phyloP scores from a whole-genome alignment of 257 asterid species.

The Primulina eburnea region DNA sequence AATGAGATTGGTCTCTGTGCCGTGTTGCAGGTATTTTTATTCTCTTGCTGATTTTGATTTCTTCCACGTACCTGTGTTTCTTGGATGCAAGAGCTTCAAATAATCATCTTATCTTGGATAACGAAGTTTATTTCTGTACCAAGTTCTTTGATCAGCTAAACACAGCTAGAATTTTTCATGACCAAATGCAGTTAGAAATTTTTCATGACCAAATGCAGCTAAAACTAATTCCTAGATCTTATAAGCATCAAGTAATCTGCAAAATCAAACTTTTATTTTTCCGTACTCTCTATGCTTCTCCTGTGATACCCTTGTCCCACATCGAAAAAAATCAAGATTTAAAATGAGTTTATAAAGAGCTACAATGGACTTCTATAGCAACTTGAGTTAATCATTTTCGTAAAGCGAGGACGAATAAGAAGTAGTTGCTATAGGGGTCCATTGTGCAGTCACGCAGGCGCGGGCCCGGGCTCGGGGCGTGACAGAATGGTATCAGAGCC shows the following conservation, averaged over 20 bases:
- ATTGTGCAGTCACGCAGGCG: too few relatives aligned
- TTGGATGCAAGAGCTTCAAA: slow-evolving; percentile 11
- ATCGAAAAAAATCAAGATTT: too few relatives aligned
- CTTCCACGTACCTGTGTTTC: slow-evolving; percentile 11
- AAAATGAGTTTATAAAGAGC: too few relatives aligned
- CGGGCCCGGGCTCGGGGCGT: too few relatives aligned
- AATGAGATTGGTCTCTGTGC: slow-evolving; percentile 67
- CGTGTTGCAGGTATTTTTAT: slow-evolving; percentile 65
- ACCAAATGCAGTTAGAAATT: background rate
- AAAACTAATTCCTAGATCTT: background rate
- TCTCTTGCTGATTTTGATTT: slow-evolving; percentile 38
- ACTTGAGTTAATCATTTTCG: too few relatives aligned
- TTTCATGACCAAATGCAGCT: background rate
- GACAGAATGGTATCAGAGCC: too few relatives aligned
- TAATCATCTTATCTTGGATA: slow-evolving; percentile 9
- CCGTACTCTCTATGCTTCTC: slow-evolving; percentile 5
- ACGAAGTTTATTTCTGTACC: background rate
- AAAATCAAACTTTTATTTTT: background rate
- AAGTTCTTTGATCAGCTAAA: background rate
- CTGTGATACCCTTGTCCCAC: too few relatives aligned
- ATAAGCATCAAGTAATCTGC: background rate
- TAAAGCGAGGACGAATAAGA: too few relatives aligned
- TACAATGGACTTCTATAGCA: too few relatives aligned
- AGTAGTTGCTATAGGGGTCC: too few relatives aligned
- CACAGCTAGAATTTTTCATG: background rate